These are phyloP conservation scores for Knufia fluminis DNA, from an alignment of 2,329 filamentous ascomycete genomes.

Conservation along the genomic window DNA sequence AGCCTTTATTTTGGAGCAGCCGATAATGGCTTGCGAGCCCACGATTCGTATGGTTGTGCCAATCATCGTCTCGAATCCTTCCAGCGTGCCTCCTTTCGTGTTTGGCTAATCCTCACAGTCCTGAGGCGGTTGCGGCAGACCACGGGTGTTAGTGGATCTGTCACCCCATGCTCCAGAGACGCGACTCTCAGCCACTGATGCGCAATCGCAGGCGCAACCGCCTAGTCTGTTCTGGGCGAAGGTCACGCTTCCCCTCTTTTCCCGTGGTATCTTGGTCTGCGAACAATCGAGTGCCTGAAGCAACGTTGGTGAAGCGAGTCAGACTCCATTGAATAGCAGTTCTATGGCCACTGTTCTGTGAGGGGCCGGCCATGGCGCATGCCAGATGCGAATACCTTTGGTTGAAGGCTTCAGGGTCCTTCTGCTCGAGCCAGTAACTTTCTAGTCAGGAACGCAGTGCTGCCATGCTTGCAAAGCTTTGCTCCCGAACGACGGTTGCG, in stretches of 20 bases:
- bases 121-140: not conserved
- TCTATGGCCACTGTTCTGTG: not conserved
- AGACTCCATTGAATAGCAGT: not conserved
- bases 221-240: conserved; percentile 1
- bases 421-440: not conserved
- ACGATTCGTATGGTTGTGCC: not conserved
- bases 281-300: conserved; percentile 2
- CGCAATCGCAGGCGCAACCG: conserved; percentile 6
- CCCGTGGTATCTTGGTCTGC: not conserved
- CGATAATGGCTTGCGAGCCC: not conserved
- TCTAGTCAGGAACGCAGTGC: conserved; percentile 7
- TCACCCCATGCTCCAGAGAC: not conserved
- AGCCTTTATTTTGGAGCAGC: no score
- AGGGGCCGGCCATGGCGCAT: not conserved
- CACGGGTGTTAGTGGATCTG: not conserved
- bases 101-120: not conserved
- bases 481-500: not conserved
- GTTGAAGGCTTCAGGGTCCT: not conserved
- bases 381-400: not conserved
- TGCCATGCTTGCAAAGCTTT: not conserved
- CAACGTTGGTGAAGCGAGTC: not conserved
- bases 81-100: not conserved
- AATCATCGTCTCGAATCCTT: not conserved
- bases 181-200: not conserved
- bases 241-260: conserved; percentile 9